A percentile compares a stretch with the other conserved stretches of the same genome.
Evolutionary conservation across 169 alveolate species (phyloP).

Genomic region (Plasmodium vivax): DNA sequence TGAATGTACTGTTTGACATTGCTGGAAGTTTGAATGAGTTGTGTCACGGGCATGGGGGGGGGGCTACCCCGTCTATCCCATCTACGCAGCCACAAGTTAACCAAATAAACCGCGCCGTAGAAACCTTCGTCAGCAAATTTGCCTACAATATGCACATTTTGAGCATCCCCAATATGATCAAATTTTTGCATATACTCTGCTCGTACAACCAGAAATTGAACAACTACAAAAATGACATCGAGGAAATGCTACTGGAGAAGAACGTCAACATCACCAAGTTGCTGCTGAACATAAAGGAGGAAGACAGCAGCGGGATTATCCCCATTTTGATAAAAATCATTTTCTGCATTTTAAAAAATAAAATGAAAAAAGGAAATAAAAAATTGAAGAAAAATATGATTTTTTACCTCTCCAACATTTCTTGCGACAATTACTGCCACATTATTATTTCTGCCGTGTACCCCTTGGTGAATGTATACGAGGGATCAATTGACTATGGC

Average conservation of each 20-base stretch:
- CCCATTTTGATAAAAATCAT: constrained; percentile 71
- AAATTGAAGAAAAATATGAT: constrained; percentile 49
- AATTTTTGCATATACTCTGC: constrained; percentile 42
- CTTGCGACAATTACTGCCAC: constrained; percentile 50
- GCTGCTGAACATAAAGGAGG: constrained; percentile 67
- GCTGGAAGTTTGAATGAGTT: neutral
- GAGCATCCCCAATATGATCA: constrained; percentile 15
- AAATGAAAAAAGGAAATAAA: constrained; percentile 16
- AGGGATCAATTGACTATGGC: constrained; percentile 26
- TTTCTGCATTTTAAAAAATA: constrained; percentile 60
- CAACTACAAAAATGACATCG: constrained; percentile 62
- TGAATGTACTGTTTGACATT: constrained; percentile 31
- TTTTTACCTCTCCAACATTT: constrained; percentile 50
- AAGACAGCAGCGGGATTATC: constrained; percentile 26
- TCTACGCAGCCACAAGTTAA: neutral
- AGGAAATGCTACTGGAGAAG: constrained; percentile 32
- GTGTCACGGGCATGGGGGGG: neutral
- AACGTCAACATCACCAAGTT: constrained; percentile 36
- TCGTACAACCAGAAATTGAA: constrained; percentile 40
- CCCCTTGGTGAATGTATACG: constrained; percentile 49
- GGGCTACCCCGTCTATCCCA: neutral
- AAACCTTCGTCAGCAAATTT: constrained; percentile 29
- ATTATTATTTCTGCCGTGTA: constrained; percentile 38
- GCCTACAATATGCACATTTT: constrained; percentile 16
- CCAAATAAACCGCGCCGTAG: neutral